These are phyloP conservation scores for Cubamyces lactineus DNA, from an alignment of 768 basidiomycete species.

Conservation along the genomic window DNA sequence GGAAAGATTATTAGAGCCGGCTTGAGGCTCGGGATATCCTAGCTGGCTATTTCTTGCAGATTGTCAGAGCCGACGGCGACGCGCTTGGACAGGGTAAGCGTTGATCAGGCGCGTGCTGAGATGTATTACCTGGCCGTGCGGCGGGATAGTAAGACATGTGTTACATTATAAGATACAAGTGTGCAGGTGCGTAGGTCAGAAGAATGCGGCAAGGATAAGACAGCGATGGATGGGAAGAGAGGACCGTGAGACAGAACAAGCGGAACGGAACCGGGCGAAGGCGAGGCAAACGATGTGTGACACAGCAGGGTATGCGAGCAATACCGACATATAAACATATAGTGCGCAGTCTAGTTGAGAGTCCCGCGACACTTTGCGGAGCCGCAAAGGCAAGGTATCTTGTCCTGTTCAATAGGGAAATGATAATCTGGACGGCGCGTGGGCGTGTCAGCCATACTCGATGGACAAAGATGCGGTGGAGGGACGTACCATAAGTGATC, in stretches of 20 bases:
- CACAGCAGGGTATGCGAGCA: conserved; percentile 29
- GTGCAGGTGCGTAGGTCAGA: conserved; percentile 26
- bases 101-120: not conserved
- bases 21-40: too few relatives aligned
- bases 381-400: conserved; percentile 92
- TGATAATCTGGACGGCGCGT: conserved; percentile 76
- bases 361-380: conserved; percentile 91
- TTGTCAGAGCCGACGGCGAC: too few relatives aligned
- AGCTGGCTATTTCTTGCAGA: too few relatives aligned
- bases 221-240: conserved; percentile 10
- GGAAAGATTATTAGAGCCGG: too few relatives aligned
- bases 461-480: not conserved
- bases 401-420: conserved; percentile 98
- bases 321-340: conserved; percentile 28
- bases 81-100: too few relatives aligned
- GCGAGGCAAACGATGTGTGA: conserved; percentile 17
- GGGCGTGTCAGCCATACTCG: conserved; percentile 3
- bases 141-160: conserved; percentile 28
- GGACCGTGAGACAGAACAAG: conserved; percentile 7
- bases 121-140: conserved; percentile 21
- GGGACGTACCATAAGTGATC: conserved; percentile 90
- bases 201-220: conserved; percentile 16
- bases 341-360: conserved; percentile 74
- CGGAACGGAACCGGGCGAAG: not conserved
- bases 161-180: conserved; percentile 35